Evolutionary conservation across 495 filamentous ascomycete genomes (phyloP).

Genomic region (Beverwykella pulmonaria): DNA sequence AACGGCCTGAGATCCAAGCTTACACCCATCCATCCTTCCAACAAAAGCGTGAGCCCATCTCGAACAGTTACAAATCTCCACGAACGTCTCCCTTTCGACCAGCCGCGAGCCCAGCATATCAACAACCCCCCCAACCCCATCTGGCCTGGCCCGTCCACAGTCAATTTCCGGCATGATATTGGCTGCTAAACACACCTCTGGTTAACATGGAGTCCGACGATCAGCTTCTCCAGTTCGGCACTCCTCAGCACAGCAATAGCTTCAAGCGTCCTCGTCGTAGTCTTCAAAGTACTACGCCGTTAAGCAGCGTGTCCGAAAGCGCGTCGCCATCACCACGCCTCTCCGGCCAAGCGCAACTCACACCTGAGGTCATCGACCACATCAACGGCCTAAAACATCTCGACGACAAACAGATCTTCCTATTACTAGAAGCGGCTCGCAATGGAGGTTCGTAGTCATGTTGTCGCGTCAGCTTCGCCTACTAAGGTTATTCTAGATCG

Average conservation of each 20-base stretch:
- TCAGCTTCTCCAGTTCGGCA: conserved; percentile 29
- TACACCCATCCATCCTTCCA: conserved; percentile 6
- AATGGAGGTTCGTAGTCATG: conserved; percentile 29
- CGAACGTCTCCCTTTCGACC: conserved; percentile 12
- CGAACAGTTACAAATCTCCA: conserved; percentile 16
- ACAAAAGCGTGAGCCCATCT: conserved; percentile 31
- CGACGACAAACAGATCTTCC: conserved; percentile 37
- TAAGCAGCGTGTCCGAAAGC: conserved; percentile 36
- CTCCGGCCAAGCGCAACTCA: conserved; percentile 27
- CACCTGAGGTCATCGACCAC: conserved; percentile 35
- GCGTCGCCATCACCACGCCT: conserved; percentile 36
- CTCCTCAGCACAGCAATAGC: conserved; percentile 29
- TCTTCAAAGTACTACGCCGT: conserved; percentile 34
- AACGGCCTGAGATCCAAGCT: conserved; percentile 23
- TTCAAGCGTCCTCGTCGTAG: conserved; percentile 37
- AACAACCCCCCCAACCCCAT: conserved; percentile 6
- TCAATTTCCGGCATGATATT: conserved; percentile 38
- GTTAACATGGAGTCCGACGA: conserved; percentile 38
- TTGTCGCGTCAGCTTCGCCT: background rate
- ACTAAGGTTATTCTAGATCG: conserved; percentile 22
- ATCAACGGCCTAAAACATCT: conserved; percentile 38
- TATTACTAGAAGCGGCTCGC: conserved; percentile 34
- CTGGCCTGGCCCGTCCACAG: conserved; percentile 29
- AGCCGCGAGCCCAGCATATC: conserved; percentile 2
- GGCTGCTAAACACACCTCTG: conserved; percentile 12